A percentile compares a stretch with the other conserved stretches of the same genome.
phyloP scores from a whole-genome alignment of 2,329 filamentous ascomycete genomes.

The Phialemonium atrogriseum region DNA sequence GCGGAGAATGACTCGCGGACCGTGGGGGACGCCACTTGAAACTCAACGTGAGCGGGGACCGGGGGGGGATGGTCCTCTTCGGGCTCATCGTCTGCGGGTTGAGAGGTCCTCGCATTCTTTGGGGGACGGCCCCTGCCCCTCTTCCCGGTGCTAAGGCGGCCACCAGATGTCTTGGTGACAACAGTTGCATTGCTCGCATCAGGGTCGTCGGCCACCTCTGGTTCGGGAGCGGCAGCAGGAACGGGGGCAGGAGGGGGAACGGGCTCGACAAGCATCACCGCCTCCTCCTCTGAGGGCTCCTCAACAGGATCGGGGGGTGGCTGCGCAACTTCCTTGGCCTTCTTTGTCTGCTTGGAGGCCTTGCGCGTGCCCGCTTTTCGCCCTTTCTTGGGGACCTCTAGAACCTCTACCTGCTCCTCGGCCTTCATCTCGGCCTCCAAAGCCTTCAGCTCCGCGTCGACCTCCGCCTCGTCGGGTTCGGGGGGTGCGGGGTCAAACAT shows the following conservation, averaged over 20 bases:
- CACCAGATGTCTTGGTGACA: conserved; percentile 9
- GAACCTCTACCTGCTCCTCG: conserved; percentile 25
- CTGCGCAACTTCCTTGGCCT: conserved; percentile 23
- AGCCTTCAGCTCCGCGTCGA: conserved; percentile 42
- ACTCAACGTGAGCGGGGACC: conserved; percentile 5
- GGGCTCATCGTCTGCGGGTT: conserved; percentile 6
- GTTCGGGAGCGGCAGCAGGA: conserved; percentile 4
- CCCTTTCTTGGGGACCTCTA: conserved; percentile 44
- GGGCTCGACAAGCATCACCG: conserved; percentile 2
- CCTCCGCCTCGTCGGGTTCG: conserved; percentile 35
- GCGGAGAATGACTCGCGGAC: conserved; percentile 9
- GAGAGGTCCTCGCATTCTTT: conserved; percentile 18
- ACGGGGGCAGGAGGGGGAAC: conserved; percentile 2
- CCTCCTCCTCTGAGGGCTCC: conserved; percentile 8
- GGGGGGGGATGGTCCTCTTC: conserved; percentile 1
- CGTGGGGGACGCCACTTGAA: conserved; percentile 5
- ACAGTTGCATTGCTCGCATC: conserved; percentile 16
- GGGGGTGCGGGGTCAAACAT: conserved; percentile 44
- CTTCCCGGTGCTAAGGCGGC: conserved; percentile 14
- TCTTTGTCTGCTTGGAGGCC: conserved; percentile 43
- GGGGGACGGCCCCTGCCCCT: conserved; percentile 22
- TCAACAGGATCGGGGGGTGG: conserved; percentile 14
- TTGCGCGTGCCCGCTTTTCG: conserved; percentile 44
- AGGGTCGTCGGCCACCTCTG: conserved; percentile 12
- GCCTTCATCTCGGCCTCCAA: conserved; percentile 41